Conservation (phyloP, 1,284 basidiomycete genomes). For the Neonothopanus nambi region DNA sequence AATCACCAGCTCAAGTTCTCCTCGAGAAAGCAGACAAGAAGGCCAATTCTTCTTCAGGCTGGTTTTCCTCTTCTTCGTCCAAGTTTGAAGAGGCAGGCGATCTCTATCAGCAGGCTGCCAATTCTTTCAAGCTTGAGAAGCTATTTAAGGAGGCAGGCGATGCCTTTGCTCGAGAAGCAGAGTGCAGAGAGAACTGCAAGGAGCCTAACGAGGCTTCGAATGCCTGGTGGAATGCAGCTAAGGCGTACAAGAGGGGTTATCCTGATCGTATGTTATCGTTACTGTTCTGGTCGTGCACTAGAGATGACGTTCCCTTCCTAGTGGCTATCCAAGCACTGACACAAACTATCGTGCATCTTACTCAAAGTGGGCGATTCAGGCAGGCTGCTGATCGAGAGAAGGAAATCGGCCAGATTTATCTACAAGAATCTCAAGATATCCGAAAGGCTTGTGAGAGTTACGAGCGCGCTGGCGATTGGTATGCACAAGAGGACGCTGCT, state of each 20-base stretch:
- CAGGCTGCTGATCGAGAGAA: slow-evolving; percentile 98
- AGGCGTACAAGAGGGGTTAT: slow-evolving; percentile 87
- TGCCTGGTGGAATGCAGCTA: slow-evolving; percentile 96
- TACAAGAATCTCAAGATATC: slow-evolving; percentile 76
- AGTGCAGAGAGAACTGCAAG: slow-evolving; percentile 84
- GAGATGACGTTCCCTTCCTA: slow-evolving; percentile 33
- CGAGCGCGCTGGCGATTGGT: slow-evolving; percentile 96
- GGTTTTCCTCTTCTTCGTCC: slow-evolving; percentile 80
- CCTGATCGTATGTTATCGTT: slow-evolving; percentile 67
- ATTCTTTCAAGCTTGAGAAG: slow-evolving; percentile 94
- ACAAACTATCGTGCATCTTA: slow-evolving; percentile 84
- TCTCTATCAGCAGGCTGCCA: slow-evolving; percentile 92
- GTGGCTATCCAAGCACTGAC: slow-evolving; percentile 91
- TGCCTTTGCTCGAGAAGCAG: slow-evolving; percentile 86
- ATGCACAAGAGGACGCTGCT: slow-evolving; percentile 92
- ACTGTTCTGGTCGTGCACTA: slow-evolving; percentile 7
- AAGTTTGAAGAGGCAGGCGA: slow-evolving; percentile 95
- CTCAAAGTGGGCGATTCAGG: slow-evolving; percentile 86
- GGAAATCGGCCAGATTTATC: slow-evolving; percentile 92
- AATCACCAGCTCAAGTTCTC: slow-evolving; percentile 68
- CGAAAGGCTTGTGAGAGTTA: slow-evolving; percentile 88
- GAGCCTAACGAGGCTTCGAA: slow-evolving; percentile 93
- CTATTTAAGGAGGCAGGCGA: slow-evolving; percentile 90
- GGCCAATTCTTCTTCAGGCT: slow-evolving; percentile 77
- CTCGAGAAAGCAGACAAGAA: slow-evolving; percentile 93